Percentiles rank a stretch among this genome's conserved stretches.
phyloP scores from a whole-genome alignment of 768 basidiomycete species.

The Russula emetica region DNA sequence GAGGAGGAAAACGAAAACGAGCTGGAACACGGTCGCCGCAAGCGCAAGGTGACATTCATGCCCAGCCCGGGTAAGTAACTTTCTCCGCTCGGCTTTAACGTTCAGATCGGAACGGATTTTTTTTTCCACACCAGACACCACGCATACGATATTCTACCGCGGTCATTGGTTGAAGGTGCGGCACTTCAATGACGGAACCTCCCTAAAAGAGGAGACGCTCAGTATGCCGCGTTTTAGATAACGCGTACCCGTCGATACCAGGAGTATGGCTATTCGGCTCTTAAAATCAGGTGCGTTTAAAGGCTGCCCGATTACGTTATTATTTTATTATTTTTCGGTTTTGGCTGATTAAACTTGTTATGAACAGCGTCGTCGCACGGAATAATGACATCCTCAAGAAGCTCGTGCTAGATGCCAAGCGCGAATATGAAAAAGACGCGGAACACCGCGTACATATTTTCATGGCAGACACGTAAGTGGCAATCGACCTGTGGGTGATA shows the following conservation, averaged over 20 bases:
- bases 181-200: constrained; percentile 21
- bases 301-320: constrained; percentile 27
- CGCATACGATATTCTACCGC: constrained; percentile 85
- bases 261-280: constrained; percentile 67
- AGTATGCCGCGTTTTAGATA: constrained; percentile 45
- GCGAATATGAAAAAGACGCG: constrained; percentile 86
- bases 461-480: constrained; percentile 81
- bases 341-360: neutral
- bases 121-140: constrained; percentile 53
- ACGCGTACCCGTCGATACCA: constrained; percentile 73
- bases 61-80: constrained; percentile 66
- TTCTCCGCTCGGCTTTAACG: constrained; percentile 15
- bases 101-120: constrained; percentile 12
- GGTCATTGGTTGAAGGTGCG: constrained; percentile 83
- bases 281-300: constrained; percentile 68
- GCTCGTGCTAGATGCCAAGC: constrained; percentile 81
- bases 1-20: constrained; percentile 60
- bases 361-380: constrained; percentile 72
- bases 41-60: constrained; percentile 79
- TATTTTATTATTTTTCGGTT: neutral
- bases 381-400: constrained; percentile 85
- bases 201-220: constrained; percentile 23
- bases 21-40: constrained; percentile 63
- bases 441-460: constrained; percentile 88
- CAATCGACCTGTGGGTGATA: constrained; percentile 24